Evolutionary conservation across 768 basidiomycete species (phyloP).

Genomic region (Lyophyllum semitale): DNA sequence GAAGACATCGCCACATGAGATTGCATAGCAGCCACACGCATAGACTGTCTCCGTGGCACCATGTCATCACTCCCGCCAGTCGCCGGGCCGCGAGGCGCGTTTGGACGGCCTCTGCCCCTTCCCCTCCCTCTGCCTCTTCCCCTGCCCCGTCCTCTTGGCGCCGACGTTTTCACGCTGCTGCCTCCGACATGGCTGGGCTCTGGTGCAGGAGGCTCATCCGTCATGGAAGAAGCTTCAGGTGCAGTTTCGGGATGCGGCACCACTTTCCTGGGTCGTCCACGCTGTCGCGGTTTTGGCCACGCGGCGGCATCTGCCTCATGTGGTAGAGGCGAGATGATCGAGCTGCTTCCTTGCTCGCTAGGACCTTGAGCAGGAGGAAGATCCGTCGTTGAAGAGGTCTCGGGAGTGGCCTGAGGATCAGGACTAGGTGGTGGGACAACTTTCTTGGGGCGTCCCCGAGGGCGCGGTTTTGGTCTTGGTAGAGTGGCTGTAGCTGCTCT

Average conservation of each 20-base stretch:
- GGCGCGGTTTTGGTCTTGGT: conserved; percentile 6
- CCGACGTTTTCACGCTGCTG: not conserved
- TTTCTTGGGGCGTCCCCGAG: conserved; percentile 1
- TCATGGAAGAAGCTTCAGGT: not conserved
- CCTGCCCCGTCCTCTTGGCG: not conserved
- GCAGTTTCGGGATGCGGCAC: not conserved
- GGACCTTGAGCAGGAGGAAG: not conserved
- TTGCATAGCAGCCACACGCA: conserved; percentile 7
- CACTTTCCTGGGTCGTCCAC: conserved; percentile 3
- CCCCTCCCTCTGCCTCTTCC: not conserved
- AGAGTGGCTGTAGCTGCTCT: not conserved
- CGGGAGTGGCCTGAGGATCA: not conserved
- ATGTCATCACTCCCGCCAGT: not conserved
- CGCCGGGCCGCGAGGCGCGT: not conserved
- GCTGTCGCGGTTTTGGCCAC: not conserved
- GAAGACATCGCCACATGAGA: not conserved
- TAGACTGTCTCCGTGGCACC: conserved; percentile 8
- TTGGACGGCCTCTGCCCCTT: not conserved
- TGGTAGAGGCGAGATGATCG: not conserved
- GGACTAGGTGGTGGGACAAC: not conserved
- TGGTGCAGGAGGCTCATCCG: not conserved
- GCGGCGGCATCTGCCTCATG: not conserved
- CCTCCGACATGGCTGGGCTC: not conserved
- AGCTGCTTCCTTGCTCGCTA: not conserved
- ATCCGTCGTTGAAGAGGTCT: not conserved